Evolutionary conservation across 148 eudicot species (phyloP), one percentile per base, ranked within the genome.

Genomic region (Dysphania ambrosioides): DNA sequence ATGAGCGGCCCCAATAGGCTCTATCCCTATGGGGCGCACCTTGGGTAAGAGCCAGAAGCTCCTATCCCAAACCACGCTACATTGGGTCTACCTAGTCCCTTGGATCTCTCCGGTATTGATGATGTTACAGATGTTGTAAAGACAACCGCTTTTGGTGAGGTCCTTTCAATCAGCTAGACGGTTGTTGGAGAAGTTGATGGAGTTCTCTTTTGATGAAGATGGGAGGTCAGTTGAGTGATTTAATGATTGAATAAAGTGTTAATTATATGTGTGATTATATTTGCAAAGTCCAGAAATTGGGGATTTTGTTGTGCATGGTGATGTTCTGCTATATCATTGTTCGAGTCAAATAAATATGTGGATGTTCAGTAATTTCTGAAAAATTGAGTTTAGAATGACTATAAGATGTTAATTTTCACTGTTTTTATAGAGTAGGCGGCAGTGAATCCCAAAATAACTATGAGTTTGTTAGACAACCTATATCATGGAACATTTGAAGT

Each of bases 31-130:
- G 36, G 98, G 97, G n/a, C n/a, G 36, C 70, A 84, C 72, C 53
- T 82, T 75, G 32, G 85, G 79, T 30, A 90, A 93, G 86, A 88
- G 87, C 76, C 79, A 67, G 32, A 75, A 38, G 23, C 88, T 93
- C 18, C 75, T 93, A 67, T 82, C 80, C 98, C 88, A 76, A 93
- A 97, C 47, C 66, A 91, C 13, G 97, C 97, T 5, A 95, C 93
- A 0, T 55, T 87, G 75, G 85, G 81, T 16, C 78, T 93, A 23
- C 79, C 87, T 21, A 21, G 58, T 66, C 85, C 72, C 35, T 57
- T 88, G 77, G 89, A 91, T 71, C 91, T 93, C 66, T 65, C 87
- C 0, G 93, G 98, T 24, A 83, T 93, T 41, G 89, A 87, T 2
- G 97, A 93, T 51, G 82, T 91, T 38, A 77, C 90, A 16, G 66